A percentile compares a stretch with the other conserved stretches of the same genome.
Evolutionary conservation across 106 monocot species (phyloP).

Genomic region (Phalaenopsis aphrodite): DNA sequence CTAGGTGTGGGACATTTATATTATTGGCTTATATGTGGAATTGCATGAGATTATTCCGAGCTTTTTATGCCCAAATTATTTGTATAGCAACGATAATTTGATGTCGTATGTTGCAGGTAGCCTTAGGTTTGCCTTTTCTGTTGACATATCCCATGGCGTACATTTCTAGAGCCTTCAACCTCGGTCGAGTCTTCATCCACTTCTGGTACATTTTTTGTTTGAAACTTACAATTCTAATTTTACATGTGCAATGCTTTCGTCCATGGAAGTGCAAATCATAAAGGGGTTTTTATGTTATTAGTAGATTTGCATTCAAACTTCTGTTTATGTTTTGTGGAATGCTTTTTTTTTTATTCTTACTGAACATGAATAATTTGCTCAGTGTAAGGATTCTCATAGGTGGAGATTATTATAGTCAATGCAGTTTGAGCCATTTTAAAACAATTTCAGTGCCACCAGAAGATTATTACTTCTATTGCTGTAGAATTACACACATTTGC

Average conservation of each 20-base stretch:
- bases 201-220: constrained; percentile 58
- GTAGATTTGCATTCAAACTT: neutral
- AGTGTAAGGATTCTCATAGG: neutral
- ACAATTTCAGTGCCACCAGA: neutral
- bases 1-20: neutral
- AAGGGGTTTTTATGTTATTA: neutral
- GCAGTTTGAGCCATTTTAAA: neutral
- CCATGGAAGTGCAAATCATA: neutral
- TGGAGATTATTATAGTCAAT: neutral
- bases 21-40: neutral
- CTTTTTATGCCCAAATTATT: neutral
- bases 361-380: neutral
- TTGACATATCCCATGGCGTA: constrained; percentile 67
- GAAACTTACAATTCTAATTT: constrained; percentile 5
- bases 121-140: constrained; percentile 83
- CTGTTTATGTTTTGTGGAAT: neutral
- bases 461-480: neutral
- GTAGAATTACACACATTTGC: neutral
- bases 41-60: neutral
- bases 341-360: neutral
- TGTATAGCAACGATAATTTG: neutral
- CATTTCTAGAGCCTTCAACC: constrained; percentile 87
- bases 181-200: constrained; percentile 94
- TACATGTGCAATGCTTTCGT: neutral
- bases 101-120: constrained; percentile 39